These are phyloP conservation scores for Fusarium nisikadoi DNA, from an alignment of 2,329 filamentous ascomycete genomes.

Conservation along the genomic window DNA sequence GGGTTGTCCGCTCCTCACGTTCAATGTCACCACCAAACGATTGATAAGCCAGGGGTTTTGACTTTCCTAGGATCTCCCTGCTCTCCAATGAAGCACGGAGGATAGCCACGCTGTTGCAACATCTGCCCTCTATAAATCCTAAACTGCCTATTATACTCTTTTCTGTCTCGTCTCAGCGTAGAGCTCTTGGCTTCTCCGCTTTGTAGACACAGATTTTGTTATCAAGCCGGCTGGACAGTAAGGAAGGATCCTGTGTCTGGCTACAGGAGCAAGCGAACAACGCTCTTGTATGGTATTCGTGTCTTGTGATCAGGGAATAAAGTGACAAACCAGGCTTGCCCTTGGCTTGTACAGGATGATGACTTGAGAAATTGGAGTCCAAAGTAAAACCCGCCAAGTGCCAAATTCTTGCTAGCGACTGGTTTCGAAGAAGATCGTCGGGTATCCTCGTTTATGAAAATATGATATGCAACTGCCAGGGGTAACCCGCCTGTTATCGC, in stretches of 20 bases:
- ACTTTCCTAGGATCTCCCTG: too few species aligned
- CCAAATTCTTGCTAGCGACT: neutral
- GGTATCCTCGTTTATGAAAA: neutral
- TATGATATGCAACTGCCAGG: too few species aligned
- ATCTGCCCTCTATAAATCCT: neutral
- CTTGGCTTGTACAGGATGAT: neutral
- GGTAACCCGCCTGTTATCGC: neutral
- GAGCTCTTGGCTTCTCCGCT: neutral
- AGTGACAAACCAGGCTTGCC: neutral
- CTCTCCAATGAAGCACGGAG: neutral
- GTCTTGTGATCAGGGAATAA: neutral
- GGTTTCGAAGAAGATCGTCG: too few species aligned
- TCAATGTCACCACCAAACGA: neutral
- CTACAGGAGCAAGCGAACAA: fast-evolving
- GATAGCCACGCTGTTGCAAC: neutral
- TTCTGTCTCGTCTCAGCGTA: neutral
- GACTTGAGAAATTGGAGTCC: neutral
- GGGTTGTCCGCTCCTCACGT: neutral
- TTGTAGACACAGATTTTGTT: fast-evolving
- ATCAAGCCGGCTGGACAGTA: fast-evolving
- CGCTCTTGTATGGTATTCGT: neutral
- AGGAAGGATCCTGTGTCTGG: neutral
- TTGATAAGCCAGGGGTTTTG: too few species aligned
- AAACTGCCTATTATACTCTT: neutral
- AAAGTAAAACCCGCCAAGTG: neutral